Conservation (phyloP, 139 green algal genomes). For the Micromonas commoda region DNA sequence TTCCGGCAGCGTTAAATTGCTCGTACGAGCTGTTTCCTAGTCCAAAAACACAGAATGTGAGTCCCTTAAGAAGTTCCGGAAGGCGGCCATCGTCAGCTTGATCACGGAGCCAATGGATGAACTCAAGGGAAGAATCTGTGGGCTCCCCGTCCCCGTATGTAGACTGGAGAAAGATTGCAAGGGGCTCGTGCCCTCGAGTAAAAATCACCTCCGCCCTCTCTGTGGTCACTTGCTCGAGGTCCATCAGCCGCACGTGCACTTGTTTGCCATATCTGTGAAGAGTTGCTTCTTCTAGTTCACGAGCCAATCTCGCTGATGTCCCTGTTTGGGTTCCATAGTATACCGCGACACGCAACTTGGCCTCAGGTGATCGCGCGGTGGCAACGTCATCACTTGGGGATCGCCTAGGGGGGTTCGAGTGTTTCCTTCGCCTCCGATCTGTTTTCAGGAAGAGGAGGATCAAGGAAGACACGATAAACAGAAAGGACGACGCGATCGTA, state of each 20-base stretch:
- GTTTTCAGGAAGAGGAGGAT: too few species aligned
- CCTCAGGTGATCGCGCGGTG: too few species aligned
- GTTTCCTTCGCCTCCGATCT: too few species aligned
- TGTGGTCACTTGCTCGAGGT: constrained; percentile 42
- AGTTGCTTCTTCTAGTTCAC: constrained; percentile 52
- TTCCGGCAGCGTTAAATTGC: constrained; percentile 77
- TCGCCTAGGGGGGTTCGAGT: too few species aligned
- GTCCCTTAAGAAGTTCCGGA: constrained; percentile 17
- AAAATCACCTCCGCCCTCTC: constrained; percentile 54
- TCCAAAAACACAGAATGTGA: constrained; percentile 82
- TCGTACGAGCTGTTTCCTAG: constrained; percentile 97
- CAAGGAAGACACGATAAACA: too few species aligned
- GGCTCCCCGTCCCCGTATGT: constrained; percentile 97
- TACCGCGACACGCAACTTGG: constrained; percentile 36
- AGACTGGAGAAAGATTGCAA: constrained; percentile 23
- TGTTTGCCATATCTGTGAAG: background rate
- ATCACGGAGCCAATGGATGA: constrained; percentile 72
- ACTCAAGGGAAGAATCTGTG: constrained; percentile 79
- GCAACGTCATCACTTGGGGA: too few species aligned
- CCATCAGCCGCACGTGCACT: background rate
- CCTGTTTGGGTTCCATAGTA: constrained; percentile 75
- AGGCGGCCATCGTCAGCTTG: constrained; percentile 39
- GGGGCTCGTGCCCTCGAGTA: constrained; percentile 32
- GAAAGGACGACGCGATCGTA: too few species aligned
- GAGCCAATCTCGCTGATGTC: constrained; percentile 79